Conservation (phyloP, 2,329 filamentous ascomycete species). For the Plenodomus biglobosus region DNA sequence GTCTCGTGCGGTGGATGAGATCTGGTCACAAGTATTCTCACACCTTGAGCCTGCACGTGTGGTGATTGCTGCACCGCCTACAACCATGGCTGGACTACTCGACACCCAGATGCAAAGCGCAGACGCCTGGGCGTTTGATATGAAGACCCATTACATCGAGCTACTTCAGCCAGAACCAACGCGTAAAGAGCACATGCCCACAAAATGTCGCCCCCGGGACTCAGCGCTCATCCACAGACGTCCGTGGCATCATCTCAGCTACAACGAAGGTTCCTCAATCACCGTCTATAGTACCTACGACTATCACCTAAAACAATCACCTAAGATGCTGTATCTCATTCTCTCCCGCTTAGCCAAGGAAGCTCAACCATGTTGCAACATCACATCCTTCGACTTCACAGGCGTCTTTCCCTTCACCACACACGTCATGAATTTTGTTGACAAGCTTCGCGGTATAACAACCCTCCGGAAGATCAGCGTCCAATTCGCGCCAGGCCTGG, state of each 20-base stretch:
- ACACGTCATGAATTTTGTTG: conserved; percentile 52
- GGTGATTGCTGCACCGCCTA: conserved; percentile 57
- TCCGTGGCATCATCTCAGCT: conserved; percentile 64
- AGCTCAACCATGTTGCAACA: conserved; percentile 28
- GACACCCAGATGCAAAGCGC: conserved; percentile 59
- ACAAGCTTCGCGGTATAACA: conserved; percentile 28
- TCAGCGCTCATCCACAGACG: conserved; percentile 57
- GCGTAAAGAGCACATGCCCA: conserved; percentile 7
- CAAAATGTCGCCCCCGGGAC: conserved; percentile 20
- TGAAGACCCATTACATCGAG: conserved; percentile 62
- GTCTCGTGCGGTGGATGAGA: conserved; percentile 54
- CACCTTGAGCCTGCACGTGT: conserved; percentile 37
- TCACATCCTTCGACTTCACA: conserved; percentile 59
- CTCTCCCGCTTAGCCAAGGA: conserved; percentile 34
- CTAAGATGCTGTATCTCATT: conserved; percentile 60
- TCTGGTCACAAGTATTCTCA: conserved; percentile 35
- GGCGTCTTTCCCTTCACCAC: conserved; percentile 67
- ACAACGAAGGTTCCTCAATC: conserved; percentile 78
- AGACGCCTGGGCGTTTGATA: conserved; percentile 66
- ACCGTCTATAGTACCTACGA: conserved; percentile 71
- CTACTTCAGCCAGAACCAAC: conserved; percentile 33
- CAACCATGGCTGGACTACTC: conserved; percentile 62
- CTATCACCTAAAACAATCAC: conserved; percentile 66
- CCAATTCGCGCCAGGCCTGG: conserved; percentile 47
- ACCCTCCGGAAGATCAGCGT: conserved; percentile 41